A percentile compares a stretch with the other conserved stretches of the same genome.
Evolutionary conservation across 2,329 filamentous ascomycete genomes (phyloP).

Genomic region (Chrysosporium queenslandicum): DNA sequence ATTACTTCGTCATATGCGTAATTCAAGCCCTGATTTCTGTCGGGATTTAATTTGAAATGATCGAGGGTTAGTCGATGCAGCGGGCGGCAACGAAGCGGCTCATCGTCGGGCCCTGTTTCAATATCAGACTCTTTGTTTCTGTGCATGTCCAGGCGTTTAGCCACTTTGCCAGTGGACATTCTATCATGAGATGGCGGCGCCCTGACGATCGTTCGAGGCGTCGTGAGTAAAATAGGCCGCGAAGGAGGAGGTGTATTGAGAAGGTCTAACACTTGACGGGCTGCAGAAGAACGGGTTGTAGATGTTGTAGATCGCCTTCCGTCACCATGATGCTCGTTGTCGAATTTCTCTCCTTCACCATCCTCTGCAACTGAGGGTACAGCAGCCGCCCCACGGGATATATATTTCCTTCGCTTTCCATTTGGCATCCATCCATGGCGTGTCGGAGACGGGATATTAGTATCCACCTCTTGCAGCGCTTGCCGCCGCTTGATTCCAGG

Average conservation of each 20-base stretch:
- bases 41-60: constrained; percentile 76
- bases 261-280: constrained; percentile 17
- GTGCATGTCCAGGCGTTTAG: no score
- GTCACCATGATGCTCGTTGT: background rate
- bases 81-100: constrained; percentile 49
- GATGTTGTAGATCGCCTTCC: background rate
- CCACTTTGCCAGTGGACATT: background rate
- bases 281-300: background rate
- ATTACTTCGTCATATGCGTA: constrained; percentile 69
- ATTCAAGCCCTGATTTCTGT: constrained; percentile 57
- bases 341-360: constrained; percentile 29
- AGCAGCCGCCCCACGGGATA: constrained; percentile 24
- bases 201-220: constrained; percentile 6
- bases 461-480: constrained; percentile 25
- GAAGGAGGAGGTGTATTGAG: constrained; percentile 17
- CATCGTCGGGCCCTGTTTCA: constrained; percentile 17
- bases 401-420: constrained; percentile 32
- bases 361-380: constrained; percentile 44
- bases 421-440: constrained; percentile 13
- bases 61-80: constrained; percentile 50
- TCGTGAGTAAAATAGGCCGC: constrained; percentile 11
- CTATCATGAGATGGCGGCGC: background rate
- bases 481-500: constrained; percentile 4
- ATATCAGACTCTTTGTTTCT: background rate
- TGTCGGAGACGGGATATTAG: constrained; percentile 19